These are phyloP conservation scores for Westerdykella sp. DNA, from an alignment of 2,329 filamentous ascomycete genomes.

Conservation along the genomic window DNA sequence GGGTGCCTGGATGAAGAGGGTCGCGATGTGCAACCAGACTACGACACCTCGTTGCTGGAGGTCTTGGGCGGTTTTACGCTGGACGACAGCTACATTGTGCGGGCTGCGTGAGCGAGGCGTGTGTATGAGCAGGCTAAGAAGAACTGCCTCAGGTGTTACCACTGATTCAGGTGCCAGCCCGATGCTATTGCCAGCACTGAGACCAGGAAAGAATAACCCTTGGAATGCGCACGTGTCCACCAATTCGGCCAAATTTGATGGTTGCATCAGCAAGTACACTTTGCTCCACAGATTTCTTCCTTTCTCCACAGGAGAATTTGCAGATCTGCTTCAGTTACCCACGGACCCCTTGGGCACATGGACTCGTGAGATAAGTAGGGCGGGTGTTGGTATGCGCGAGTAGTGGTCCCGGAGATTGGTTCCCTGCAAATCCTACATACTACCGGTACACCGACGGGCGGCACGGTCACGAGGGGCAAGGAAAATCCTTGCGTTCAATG, in stretches of 20 bases:
- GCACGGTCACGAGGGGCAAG: too few species aligned
- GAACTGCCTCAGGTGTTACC: too few species aligned
- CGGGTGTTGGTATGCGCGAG: too few species aligned
- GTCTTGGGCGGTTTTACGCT: conserved; percentile 32
- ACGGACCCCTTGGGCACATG: too few species aligned
- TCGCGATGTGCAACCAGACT: conserved; percentile 38
- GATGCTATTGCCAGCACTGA: neutral
- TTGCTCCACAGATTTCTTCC: neutral
- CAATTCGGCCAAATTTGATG: neutral
- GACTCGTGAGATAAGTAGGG: too few species aligned
- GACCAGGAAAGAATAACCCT: neutral
- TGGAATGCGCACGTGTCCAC: neutral
- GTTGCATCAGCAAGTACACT: neutral
- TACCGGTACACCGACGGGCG: neutral
- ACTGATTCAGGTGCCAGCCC: neutral
- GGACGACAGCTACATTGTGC: conserved; percentile 22
- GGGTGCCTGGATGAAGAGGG: conserved; percentile 35
- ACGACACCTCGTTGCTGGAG: conserved; percentile 36
- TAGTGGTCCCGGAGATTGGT: neutral
- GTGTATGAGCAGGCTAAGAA: too few species aligned
- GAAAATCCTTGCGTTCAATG: too few species aligned
- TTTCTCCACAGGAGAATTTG: too few species aligned
- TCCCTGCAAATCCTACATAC: neutral
- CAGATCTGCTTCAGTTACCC: too few species aligned
- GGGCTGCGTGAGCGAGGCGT: conserved; percentile 3